Evolutionary conservation across 2,329 filamentous ascomycete species (phyloP), one percentile per base, ranked within the genome.

Genomic region (Pestalotiopsis sp.): DNA sequence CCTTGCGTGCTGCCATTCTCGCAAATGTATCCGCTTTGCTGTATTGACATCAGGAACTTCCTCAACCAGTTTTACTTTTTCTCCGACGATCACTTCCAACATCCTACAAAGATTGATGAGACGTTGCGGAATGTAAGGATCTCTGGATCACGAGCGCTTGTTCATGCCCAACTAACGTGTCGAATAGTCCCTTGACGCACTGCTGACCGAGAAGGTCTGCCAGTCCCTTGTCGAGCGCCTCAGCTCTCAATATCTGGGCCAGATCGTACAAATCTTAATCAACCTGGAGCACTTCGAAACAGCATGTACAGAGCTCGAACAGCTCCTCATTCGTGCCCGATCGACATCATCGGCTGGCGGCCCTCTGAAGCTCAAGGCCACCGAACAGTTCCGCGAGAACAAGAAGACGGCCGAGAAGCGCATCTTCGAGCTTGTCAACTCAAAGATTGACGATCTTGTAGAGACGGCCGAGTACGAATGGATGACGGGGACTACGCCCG

Each of bases 1-100:
- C 97, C 96, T 4, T 97, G 92, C 74, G 94, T 98, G n/a, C 85
- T 99, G 1, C 97, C 96, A 0, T 99, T 99, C 79, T 98, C 95
- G 13, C 95, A 98, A 76, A 99, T 99, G 96, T 99, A 99, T 78
- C 95, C 96, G 1, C 86, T 98, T 39, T 98, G 96, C 81, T 99
- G 96, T 83, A 98, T 98, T 78, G 94, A 98, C 77, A 98, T 99
- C 75, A 90, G 95, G 56, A 98, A 98, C 80, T 98, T 99, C 79
- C 85, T 98, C 69, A 98, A 98, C 79, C 95, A 98, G 77, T 98
- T 99, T 76, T 98, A 98, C 80, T 95, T 97, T 80, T 99, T 98
- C 81, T 94, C 94, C 9, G 95, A 97, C 76, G 95, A 98, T 76
- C 94, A 98, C 78, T 98, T 98, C 77, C 92, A 96, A 72, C 93